Base-by-base conservation (phyloP, 2,329 filamentous ascomycete species). In the Tolypocladium inflatum region DNA sequence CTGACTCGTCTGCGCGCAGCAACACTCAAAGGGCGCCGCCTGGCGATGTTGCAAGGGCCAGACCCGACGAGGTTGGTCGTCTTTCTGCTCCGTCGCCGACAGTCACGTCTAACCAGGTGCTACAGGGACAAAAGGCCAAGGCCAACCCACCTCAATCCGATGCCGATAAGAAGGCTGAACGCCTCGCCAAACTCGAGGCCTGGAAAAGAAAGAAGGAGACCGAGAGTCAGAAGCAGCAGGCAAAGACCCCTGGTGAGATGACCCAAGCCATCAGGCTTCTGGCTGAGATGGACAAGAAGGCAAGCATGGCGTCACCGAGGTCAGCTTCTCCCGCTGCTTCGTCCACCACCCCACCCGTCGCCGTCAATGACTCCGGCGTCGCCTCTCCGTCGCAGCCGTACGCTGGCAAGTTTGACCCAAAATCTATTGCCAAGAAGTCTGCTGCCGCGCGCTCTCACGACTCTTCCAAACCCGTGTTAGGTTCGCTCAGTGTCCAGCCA, bases 191-290 rank as follows among this genome's bases (percentile, higher is more conserved):
- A 69, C 75, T 96, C 35, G 90, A 93, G 70, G 89, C 90, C 58
- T 96, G 91, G 92, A 96, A 96, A 75, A 89, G 91, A 73, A 93
- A 92, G 74, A 87, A 91, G 69, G 89, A 90, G 63, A 85, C 86
- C 68, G 87, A 87, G 64, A 87, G 87, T 65, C 82, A 82, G 62
- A 90, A 90, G 69, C 84, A 89, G 68, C 86, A 84, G 66, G 83
- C 88, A 10, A 45, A 58, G 23, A 33, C 23, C 10, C 53, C 57
- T 65, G 80, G 86, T 51, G 84, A 84, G 56, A 78, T 83, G 45
- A 83, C 82, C 59, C 85, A 84, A 62, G 82, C 86, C 43, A 79
- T 84, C 64, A 88, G 82, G 65, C 81, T 91, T 57, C 76, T 88
- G 58, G 85, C 87, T 66, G 84, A 88, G 71, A 90, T 89, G 79